Evolutionary conservation across 2,329 filamentous ascomycete genomes (phyloP), one percentile per base, ranked within the genome.

Genomic region (Epichloe festucae): DNA sequence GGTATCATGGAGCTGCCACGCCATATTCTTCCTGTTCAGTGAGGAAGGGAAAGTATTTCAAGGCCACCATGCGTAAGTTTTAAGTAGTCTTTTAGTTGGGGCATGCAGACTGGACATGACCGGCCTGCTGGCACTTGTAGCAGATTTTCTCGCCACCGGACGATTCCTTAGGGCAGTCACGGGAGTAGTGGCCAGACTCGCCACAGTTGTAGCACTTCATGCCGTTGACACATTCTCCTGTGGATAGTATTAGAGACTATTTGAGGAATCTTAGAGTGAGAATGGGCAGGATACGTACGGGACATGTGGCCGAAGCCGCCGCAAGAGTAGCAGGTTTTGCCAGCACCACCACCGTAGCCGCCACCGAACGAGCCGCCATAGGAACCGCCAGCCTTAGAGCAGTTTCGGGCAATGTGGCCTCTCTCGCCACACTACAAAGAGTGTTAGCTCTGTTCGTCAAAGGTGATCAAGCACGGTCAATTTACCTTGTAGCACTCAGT

Each of bases 141-240:
- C 93, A 98, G 68, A 95, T 89, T 70, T 94, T 91, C 80, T 97
- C 91, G 65, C 84, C 81, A 60, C 81, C 79, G 61, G 83, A 81
- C 54, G 87, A 87, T 74, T 95, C 91, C 68, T 91, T 90, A 63
- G 90, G 86, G 80, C 93, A 98, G 72, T 98, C 93, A 59, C 91
- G 87, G 59, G 87, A 94, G 70, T 96, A 82, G 73, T 97, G 91
- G 56, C 93, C 91, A 62, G 91, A 86, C 76, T 96, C 89, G 65
- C 81, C 81, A 62, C 93, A 97, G 82, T 96, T 96, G 84, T 97
- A 98, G 85, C 93, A 98, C 79, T 97, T 97, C 78, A 94, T 91
- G 65, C 93, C 93, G 71, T 97, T 94, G 63, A 91, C 94, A 74
- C 93, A 98, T 74, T 97, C 93, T 61, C 80, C 79, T 81, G 52